Conservation (phyloP, 2,329 filamentous ascomycete genomes). For the Ophiosphaerella korrae region DNA sequence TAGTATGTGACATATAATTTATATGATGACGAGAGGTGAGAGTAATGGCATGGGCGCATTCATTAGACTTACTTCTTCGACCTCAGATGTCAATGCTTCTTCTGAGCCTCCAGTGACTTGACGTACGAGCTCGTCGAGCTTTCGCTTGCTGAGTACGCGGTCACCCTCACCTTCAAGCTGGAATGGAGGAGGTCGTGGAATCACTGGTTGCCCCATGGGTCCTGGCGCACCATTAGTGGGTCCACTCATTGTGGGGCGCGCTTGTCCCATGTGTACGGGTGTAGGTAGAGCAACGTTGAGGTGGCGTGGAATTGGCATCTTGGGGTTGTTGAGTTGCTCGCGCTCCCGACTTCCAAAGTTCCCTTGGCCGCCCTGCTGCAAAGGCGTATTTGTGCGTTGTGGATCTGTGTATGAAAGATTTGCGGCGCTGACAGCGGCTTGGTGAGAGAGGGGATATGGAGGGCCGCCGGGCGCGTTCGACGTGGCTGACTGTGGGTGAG, state of each 20-base stretch:
- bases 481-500: constrained; percentile 44
- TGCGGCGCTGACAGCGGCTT: constrained; percentile 51
- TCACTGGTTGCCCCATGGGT: constrained; percentile 84
- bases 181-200: constrained; percentile 80
- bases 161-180: constrained; percentile 91
- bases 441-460: constrained; percentile 50
- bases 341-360: constrained; percentile 45
- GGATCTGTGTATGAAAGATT: constrained; percentile 46
- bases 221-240: constrained; percentile 75
- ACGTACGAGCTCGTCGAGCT: constrained; percentile 90
- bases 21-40: background rate
- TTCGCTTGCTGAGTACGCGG: constrained; percentile 95
- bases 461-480: constrained; percentile 38
- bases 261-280: constrained; percentile 73
- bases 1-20: constrained; percentile 13
- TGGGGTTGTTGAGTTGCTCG: constrained; percentile 57
- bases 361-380: constrained; percentile 36
- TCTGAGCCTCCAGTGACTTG: constrained; percentile 87
- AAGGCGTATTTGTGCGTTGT: constrained; percentile 41
- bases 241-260: constrained; percentile 83
- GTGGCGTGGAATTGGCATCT: constrained; percentile 83
- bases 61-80: constrained; percentile 77
- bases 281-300: constrained; percentile 74
- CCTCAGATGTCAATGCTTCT: constrained; percentile 84
- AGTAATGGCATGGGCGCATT: no score